Evolutionary conservation across 2,329 filamentous ascomycete species (phyloP).

Genomic region (Colletotrichum cordylinicola): DNA sequence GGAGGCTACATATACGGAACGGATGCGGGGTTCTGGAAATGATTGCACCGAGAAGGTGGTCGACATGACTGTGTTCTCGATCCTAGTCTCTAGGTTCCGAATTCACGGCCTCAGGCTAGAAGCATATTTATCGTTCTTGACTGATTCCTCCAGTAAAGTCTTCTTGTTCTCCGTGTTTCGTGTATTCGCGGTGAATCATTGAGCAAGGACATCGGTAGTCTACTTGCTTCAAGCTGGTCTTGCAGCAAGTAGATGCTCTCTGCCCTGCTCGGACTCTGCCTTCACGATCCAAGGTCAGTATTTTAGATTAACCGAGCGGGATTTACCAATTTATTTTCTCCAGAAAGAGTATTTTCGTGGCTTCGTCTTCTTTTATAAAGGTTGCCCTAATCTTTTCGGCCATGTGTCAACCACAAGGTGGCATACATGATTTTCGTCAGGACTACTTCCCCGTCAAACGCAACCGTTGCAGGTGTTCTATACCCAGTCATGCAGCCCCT

Average conservation of each 20-base stretch:
- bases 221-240: too few relatives aligned
- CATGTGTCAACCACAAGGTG: not conserved
- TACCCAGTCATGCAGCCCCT: too few relatives aligned
- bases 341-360: too few relatives aligned
- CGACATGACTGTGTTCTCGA: not conserved
- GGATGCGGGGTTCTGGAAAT: not conserved
- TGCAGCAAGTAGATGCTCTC: too few relatives aligned
- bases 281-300: too few relatives aligned
- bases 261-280: too few relatives aligned
- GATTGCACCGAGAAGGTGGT: not conserved
- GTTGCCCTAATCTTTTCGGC: too few relatives aligned
- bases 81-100: not conserved
- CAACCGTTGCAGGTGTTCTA: accelerated
- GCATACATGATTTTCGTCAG: not conserved
- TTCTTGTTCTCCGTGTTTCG: accelerated
- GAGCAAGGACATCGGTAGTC: too few relatives aligned
- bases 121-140: not conserved
- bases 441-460: too few relatives aligned
- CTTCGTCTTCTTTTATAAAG: too few relatives aligned
- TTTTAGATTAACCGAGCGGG: too few relatives aligned
- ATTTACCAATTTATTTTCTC: too few relatives aligned
- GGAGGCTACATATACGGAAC: not conserved
- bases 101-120: not conserved
- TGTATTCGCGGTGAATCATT: not conserved
- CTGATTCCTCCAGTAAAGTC: accelerated